Evolutionary conservation across 2,329 filamentous ascomycete genomes (phyloP).

Genomic region (Exophiala oligosperma): DNA sequence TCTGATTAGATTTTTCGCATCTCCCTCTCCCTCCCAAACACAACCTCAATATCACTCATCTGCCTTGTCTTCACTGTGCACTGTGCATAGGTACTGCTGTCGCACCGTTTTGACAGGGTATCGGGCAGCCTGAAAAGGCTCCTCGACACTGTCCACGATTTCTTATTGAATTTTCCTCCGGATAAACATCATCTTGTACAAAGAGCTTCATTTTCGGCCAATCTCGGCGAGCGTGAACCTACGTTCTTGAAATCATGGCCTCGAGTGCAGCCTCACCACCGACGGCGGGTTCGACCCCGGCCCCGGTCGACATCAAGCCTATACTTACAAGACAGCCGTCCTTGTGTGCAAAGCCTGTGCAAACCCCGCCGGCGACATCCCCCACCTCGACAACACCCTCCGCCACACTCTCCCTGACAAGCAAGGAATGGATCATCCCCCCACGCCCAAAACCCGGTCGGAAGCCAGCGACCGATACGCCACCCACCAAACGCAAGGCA

Average conservation of each 20-base stretch:
- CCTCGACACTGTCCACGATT: neutral
- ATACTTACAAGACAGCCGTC: constrained; percentile 24
- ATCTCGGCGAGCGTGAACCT: neutral
- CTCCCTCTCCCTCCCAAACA: constrained; percentile 13
- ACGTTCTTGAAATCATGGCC: constrained; percentile 13
- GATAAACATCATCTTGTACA: too few species aligned
- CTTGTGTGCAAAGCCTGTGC: constrained; percentile 27
- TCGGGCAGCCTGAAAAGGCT: neutral
- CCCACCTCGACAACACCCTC: constrained; percentile 38
- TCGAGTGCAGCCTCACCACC: constrained; percentile 17
- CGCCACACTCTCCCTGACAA: constrained; percentile 61
- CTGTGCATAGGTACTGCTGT: too few species aligned
- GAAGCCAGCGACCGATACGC: constrained; percentile 91
- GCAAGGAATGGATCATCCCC: constrained; percentile 82
- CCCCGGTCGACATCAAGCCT: constrained; percentile 16
- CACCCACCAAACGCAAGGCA: constrained; percentile 87
- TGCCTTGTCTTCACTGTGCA: neutral
- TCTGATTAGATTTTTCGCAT: constrained; percentile 29
- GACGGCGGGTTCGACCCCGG: constrained; percentile 6
- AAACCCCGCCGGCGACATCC: constrained; percentile 29
- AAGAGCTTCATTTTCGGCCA: constrained; percentile 31
- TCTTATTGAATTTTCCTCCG: too few species aligned
- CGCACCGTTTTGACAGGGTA: too few species aligned
- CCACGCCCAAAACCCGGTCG: constrained; percentile 85
- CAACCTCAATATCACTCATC: constrained; percentile 1